These are phyloP conservation scores for Fusarium nisikadoi DNA, from an alignment of 2,329 filamentous ascomycete species.

Conservation along the genomic window DNA sequence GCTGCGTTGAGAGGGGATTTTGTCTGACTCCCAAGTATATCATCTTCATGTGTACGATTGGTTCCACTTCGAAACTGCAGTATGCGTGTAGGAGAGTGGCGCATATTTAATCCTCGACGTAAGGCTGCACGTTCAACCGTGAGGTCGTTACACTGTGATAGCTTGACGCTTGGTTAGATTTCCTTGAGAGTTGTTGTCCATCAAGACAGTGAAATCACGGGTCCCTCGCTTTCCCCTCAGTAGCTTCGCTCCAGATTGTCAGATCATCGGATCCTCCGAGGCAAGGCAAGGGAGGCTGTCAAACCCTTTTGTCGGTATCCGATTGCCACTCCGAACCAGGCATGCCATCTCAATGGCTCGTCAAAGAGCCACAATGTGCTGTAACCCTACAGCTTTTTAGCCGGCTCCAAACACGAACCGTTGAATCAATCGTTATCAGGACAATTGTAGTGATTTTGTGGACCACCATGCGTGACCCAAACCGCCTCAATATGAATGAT, in stretches of 20 bases:
- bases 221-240: background rate
- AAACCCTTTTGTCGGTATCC: constrained; percentile 17
- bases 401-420: background rate
- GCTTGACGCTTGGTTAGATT: background rate
- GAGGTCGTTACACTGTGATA: background rate
- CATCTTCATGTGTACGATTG: background rate
- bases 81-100: background rate
- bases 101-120: background rate
- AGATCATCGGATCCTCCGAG: constrained; percentile 7
- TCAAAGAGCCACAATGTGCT: background rate
- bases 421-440: background rate
- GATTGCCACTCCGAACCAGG: constrained; percentile 12
- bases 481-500: background rate
- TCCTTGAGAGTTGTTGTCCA: background rate
- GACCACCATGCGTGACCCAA: background rate
- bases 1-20: background rate
- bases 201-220: background rate
- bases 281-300: constrained; percentile 29
- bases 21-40: background rate
- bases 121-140: background rate
- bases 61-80: background rate
- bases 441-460: constrained; percentile 2
- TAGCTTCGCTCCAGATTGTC: background rate
- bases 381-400: constrained; percentile 13
- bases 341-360: constrained; percentile 7